A percentile compares a stretch with the other conserved stretches of the same genome.
Conservation (phyloP, 176 grass and related monocot species). For the Bromus sterilis region DNA sequence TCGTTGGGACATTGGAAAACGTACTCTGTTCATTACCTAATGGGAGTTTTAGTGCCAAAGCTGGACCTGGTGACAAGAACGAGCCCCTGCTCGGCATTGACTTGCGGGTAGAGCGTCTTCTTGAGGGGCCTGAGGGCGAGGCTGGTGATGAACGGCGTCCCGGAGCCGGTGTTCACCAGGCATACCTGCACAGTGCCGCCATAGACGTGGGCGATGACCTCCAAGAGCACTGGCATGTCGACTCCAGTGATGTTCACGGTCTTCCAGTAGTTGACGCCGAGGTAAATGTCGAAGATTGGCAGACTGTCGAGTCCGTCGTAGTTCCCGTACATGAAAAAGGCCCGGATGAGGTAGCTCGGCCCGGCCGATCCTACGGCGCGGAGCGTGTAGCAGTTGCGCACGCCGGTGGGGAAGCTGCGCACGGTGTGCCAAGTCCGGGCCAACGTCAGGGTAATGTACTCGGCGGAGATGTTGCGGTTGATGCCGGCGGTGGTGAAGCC, state of each 20-base stretch:
- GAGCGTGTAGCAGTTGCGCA: constrained; percentile 41
- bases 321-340: constrained; percentile 39
- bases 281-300: constrained; percentile 33
- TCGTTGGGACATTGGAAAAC: too few relatives aligned
- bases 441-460: neutral
- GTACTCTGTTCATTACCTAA: too few relatives aligned
- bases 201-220: neutral
- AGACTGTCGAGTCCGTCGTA: constrained; percentile 25
- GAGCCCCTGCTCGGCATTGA: neutral
- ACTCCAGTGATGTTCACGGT: neutral
- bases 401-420: constrained; percentile 37
- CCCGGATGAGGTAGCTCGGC: constrained; percentile 24
- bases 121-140: constrained; percentile 34
- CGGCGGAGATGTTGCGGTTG: constrained; percentile 28
- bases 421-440: neutral
- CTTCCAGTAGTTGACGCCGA: constrained; percentile 41
- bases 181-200: constrained; percentile 26
- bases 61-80: constrained; percentile 3
- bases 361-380: neutral
- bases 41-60: neutral
- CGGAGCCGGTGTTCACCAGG: constrained; percentile 15
- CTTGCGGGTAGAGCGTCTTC: neutral
- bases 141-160: constrained; percentile 39
- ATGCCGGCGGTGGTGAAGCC: constrained; percentile 32
- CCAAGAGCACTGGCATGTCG: fast-evolving